A percentile compares a stretch with the other conserved stretches of the same genome.
phyloP scores from a whole-genome alignment of 2,329 filamentous ascomycete genomes.

The Apiospora kogelbergensis region DNA sequence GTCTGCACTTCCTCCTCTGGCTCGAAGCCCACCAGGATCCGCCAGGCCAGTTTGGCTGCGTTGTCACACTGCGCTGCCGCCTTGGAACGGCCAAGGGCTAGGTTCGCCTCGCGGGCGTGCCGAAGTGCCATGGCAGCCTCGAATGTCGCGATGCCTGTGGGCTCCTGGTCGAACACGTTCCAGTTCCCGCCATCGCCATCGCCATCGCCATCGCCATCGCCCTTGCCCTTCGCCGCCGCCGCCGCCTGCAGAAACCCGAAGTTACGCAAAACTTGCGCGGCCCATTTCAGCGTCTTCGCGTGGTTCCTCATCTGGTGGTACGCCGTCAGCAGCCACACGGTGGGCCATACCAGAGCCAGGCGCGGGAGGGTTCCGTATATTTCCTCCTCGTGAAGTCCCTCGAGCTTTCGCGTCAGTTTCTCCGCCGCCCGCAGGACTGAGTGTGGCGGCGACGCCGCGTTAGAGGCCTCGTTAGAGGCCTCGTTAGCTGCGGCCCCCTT shows the following conservation, averaged over 20 bases:
- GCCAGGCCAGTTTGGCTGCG: slow-evolving; percentile 31
- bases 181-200: slow-evolving; percentile 8
- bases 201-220: too few relatives aligned
- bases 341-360: slow-evolving; percentile 35
- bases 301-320: slow-evolving; percentile 32
- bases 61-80: slow-evolving; percentile 27
- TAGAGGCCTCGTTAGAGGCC: slow-evolving; percentile 1
- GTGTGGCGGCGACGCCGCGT: slow-evolving; percentile 28
- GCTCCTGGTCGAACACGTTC: slow-evolving; percentile 25
- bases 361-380: slow-evolving; percentile 31
- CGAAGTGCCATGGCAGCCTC: slow-evolving; percentile 35
- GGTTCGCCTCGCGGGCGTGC: slow-evolving; percentile 29
- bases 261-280: slow-evolving; percentile 30
- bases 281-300: slow-evolving; percentile 31
- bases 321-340: slow-evolving; percentile 36
- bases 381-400: slow-evolving; percentile 32
- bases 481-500: not conserved
- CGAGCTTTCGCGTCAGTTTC: slow-evolving; percentile 28
- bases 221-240: not conserved
- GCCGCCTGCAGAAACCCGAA: slow-evolving; percentile 29
- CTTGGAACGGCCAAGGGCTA: slow-evolving; percentile 26
- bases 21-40: slow-evolving; percentile 32
- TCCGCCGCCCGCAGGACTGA: slow-evolving; percentile 33
- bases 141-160: slow-evolving; percentile 30
- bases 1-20: not conserved